phyloP scores from a whole-genome alignment of 306 rosid genomes.

The Geum urbanum region DNA sequence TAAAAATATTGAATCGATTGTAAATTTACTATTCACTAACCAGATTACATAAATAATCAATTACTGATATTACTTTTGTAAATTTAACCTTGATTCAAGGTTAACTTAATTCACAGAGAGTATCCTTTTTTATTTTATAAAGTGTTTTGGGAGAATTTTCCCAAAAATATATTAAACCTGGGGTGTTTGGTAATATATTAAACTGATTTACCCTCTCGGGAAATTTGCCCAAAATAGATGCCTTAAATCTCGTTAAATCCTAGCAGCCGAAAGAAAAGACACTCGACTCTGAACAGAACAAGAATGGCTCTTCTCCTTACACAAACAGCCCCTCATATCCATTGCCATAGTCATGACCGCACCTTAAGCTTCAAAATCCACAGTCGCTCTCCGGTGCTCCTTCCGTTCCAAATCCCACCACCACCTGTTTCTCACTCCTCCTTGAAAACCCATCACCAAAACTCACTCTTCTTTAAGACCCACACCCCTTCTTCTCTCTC shows the following conservation, averaged over 20 bases:
- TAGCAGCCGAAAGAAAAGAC: background rate
- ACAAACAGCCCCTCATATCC: slow-evolving; percentile 23
- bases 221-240: background rate
- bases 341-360: background rate
- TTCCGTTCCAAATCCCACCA: slow-evolving; percentile 22
- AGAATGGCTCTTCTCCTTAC: slow-evolving; percentile 49
- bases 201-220: too few relatives aligned
- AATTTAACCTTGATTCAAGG: too few relatives aligned
- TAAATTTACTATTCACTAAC: too few relatives aligned
- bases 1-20: too few relatives aligned
- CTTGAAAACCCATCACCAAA: slow-evolving; percentile 36
- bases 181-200: too few relatives aligned
- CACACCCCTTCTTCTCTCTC: slow-evolving; percentile 43
- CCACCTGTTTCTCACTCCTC: slow-evolving; percentile 31
- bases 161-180: too few relatives aligned
- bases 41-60: too few relatives aligned
- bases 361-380: slow-evolving; percentile 3
- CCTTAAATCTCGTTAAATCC: background rate
- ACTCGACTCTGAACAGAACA: background rate
- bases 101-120: too few relatives aligned
- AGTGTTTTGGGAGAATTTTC: too few relatives aligned
- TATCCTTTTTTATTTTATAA: too few relatives aligned
- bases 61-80: too few relatives aligned
- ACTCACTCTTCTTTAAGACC: slow-evolving; percentile 50
- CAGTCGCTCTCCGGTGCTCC: slow-evolving; percentile 25